phyloP scores from a whole-genome alignment of 768 basidiomycete genomes.

The Neoboletus brunneissimus region DNA sequence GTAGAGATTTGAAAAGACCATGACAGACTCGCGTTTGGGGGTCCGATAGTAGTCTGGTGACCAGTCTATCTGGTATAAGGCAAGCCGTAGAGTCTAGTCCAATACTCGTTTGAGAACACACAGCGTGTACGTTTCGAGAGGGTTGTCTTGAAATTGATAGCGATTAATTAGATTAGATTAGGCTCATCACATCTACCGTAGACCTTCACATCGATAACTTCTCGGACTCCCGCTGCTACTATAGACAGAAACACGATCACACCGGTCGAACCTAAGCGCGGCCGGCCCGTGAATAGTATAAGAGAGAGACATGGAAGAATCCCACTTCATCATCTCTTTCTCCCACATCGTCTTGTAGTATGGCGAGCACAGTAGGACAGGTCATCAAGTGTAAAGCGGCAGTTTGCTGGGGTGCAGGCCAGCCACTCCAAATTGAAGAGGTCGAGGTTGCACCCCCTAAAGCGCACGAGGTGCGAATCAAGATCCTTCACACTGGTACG shows the following conservation, averaged over 20 bases:
- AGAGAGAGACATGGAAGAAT: not conserved
- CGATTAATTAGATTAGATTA: not conserved
- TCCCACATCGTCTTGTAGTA: constrained; percentile 34
- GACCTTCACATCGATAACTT: constrained; percentile 10
- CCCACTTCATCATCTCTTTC: constrained; percentile 9
- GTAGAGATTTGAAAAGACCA: constrained; percentile 79
- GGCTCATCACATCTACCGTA: constrained; percentile 1
- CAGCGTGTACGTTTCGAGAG: not conserved
- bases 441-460: constrained; percentile 92
- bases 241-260: constrained; percentile 2
- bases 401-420: constrained; percentile 92
- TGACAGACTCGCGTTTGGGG: not conserved
- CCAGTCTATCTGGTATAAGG: not conserved
- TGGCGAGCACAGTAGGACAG: constrained; percentile 77
- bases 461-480: constrained; percentile 89
- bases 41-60: too few relatives aligned
- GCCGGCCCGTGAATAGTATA: not conserved
- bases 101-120: not conserved
- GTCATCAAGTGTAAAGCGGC: constrained; percentile 86
- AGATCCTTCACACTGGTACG: constrained; percentile 86
- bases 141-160: not conserved
- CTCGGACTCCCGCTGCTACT: not conserved
- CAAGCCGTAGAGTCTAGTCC: not conserved
- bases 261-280: not conserved
- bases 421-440: constrained; percentile 83